Conservation (phyloP, 2,329 filamentous ascomycete genomes). For the Clarireedia hainanense region DNA sequence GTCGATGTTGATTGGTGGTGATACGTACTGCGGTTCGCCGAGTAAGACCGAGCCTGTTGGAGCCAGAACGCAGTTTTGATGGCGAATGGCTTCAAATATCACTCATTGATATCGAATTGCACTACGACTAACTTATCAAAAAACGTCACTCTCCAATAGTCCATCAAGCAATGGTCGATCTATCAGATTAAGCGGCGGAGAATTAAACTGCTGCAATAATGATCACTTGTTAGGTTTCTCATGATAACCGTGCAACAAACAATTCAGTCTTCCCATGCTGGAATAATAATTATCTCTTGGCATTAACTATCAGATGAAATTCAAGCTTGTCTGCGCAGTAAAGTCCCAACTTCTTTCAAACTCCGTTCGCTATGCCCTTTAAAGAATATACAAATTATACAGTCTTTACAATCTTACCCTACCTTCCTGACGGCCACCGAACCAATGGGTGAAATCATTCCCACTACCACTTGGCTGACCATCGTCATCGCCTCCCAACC, state of each 20-base stretch:
- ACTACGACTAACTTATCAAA: too few relatives aligned
- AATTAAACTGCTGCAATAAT: too few relatives aligned
- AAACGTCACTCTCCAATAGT: too few relatives aligned
- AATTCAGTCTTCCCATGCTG: neutral
- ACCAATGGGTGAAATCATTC: constrained; percentile 49
- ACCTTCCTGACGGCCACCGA: constrained; percentile 38
- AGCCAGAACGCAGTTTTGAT: neutral
- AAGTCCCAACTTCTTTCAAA: constrained; percentile 13
- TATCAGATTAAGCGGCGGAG: too few relatives aligned
- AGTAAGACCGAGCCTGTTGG: constrained; percentile 2
- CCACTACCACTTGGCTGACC: constrained; percentile 27
- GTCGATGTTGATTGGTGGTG: neutral
- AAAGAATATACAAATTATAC: constrained; percentile 9
- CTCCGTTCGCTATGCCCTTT: constrained; percentile 26
- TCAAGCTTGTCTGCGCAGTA: constrained; percentile 11
- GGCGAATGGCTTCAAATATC: too few relatives aligned
- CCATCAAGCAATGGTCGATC: too few relatives aligned
- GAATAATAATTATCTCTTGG: neutral
- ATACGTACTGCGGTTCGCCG: constrained; percentile 6
- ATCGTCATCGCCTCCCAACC: constrained; percentile 60
- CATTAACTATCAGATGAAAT: constrained; percentile 6
- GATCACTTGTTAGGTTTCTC: too few relatives aligned
- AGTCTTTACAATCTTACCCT: constrained; percentile 25
- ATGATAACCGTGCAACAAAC: neutral
- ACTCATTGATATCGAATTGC: too few relatives aligned